Conservation (phyloP, 805 yeast species). For the Dipodascus albidus region DNA sequence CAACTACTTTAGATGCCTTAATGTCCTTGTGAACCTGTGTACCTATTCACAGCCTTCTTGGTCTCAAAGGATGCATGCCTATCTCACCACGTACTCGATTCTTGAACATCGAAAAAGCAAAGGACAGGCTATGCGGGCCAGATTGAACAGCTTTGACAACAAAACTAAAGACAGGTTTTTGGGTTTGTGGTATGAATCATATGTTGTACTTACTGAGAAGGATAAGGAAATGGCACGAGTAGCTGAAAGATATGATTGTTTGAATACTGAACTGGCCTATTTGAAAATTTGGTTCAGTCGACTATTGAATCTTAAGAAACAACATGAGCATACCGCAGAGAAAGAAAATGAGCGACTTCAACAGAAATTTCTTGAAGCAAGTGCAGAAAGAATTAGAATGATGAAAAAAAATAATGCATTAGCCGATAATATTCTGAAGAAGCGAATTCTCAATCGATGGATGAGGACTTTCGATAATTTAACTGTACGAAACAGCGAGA, state of each 20-base stretch:
- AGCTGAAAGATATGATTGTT: neutral
- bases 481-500: neutral
- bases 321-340: neutral
- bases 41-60: constrained; percentile 11
- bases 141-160: neutral
- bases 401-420: neutral
- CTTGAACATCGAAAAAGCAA: neutral
- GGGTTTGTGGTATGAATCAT: neutral
- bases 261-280: neutral
- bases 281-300: neutral
- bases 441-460: neutral
- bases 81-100: constrained; percentile 8
- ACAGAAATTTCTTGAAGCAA: neutral
- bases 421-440: neutral
- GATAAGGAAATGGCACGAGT: neutral
- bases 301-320: neutral
- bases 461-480: neutral
- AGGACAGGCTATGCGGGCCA: neutral
- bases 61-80: constrained; percentile 10
- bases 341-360: neutral
- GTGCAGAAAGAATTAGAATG: neutral
- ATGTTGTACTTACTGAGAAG: neutral
- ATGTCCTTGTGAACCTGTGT: constrained; percentile 10
- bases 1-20: constrained; percentile 11
- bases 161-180: constrained; percentile 1